A percentile compares a stretch with the other conserved stretches of the same genome.
Conservation (phyloP, 2,329 filamentous ascomycete species). For the Colletotrichum paranaense region DNA sequence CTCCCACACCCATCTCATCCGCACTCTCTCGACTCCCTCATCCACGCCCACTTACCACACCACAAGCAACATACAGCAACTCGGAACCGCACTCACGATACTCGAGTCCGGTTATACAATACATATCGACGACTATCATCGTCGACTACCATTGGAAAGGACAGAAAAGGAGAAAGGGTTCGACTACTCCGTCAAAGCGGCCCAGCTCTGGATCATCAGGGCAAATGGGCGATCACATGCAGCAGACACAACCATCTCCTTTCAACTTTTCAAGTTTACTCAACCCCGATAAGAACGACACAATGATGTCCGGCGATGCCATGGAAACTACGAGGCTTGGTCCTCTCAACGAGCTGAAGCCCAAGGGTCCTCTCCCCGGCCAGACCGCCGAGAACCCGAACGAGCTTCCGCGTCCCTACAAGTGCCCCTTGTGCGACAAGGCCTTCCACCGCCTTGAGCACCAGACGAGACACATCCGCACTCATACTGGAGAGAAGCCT, state of each 20-base stretch:
- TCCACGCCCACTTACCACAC: neutral
- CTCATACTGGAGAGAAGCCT: conserved; percentile 97
- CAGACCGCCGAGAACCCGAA: conserved; percentile 68
- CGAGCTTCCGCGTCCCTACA: conserved; percentile 95
- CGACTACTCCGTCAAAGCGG: neutral
- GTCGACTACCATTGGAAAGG: conserved; percentile 7
- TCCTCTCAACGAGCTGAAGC: conserved; percentile 54
- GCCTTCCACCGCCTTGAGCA: conserved; percentile 98
- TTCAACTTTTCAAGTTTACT: conserved; percentile 82
- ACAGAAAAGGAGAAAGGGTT: neutral
- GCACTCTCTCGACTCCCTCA: neutral
- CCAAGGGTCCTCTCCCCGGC: conserved; percentile 71
- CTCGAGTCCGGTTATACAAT: neutral
- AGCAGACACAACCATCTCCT: conserved; percentile 74
- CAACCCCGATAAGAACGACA: conserved; percentile 60
- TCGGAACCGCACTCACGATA: conserved; percentile 8
- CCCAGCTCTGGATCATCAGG: conserved; percentile 27
- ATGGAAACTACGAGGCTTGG: conserved; percentile 33
- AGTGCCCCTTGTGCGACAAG: conserved; percentile 98
- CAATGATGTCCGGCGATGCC: conserved; percentile 27
- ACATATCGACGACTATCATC: neutral
- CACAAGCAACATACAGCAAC: neutral
- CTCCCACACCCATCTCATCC: conserved; percentile 17
- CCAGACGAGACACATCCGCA: conserved; percentile 90
- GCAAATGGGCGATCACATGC: conserved; percentile 71